These are phyloP conservation scores for Mikania micrantha DNA, from an alignment of 129 eudicot species.

Conservation along the genomic window DNA sequence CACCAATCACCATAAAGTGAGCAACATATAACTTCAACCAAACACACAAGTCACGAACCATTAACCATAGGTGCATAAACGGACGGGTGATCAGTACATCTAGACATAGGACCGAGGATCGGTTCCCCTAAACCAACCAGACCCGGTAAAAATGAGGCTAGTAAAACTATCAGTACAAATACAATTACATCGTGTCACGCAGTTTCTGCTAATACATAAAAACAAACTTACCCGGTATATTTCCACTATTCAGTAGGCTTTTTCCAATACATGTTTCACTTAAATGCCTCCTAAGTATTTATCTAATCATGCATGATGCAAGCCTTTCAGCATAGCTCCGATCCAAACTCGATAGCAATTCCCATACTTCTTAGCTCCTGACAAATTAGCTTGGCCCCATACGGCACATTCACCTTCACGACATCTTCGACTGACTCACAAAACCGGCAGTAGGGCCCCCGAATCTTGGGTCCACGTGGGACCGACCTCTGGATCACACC, in stretches of 20 bases:
- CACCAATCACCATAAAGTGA: not conserved
- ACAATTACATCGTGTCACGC: not conserved
- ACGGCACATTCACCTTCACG: conserved; percentile 78
- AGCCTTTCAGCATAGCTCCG: conserved; percentile 48
- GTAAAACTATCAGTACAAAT: no score
- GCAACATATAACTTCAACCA: not conserved
- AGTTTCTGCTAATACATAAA: not conserved
- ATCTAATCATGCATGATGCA: not conserved
- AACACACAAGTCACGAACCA: not conserved
- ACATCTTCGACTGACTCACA: conserved; percentile 75
- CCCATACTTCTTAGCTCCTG: conserved; percentile 98
- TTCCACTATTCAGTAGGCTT: no score
- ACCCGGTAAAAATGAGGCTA: not conserved
- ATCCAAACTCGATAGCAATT: conserved; percentile 60
- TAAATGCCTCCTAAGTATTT: conserved; percentile 4
- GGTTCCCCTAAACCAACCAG: not conserved
- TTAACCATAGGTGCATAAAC: not conserved
- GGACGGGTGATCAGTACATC: not conserved
- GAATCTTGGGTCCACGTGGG: conserved; percentile 66
- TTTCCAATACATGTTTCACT: not conserved
- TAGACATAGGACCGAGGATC: not conserved
- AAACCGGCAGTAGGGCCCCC: conserved; percentile 87
- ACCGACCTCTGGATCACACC: conserved; percentile 65
- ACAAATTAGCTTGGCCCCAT: conserved; percentile 76
- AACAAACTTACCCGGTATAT: no score